Evolutionary conservation across 352 stramenopile genomes (phyloP).

Genomic region (Saprolegnia diclina): DNA sequence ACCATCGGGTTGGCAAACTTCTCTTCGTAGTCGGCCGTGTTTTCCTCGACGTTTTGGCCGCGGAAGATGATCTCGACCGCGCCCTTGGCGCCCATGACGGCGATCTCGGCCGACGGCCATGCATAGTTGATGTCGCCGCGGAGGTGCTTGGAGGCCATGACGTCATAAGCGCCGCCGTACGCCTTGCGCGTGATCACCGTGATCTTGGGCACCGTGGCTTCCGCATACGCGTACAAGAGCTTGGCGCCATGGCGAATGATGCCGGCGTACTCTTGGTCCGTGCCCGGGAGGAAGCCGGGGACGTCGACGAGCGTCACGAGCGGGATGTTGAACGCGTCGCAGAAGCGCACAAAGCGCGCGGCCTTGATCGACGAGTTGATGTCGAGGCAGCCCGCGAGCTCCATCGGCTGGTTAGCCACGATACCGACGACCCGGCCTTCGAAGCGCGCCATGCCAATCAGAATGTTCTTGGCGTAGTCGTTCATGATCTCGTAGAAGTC

Average conservation of each 20-base stretch:
- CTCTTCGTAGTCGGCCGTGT: slow-evolving; percentile 93
- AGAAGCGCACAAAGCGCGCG: slow-evolving; percentile 97
- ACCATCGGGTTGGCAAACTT: slow-evolving; percentile 96
- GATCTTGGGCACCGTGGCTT: slow-evolving; percentile 97
- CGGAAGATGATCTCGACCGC: slow-evolving; percentile 98
- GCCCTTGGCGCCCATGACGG: slow-evolving; percentile 92
- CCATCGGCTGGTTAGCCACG: slow-evolving; percentile 97
- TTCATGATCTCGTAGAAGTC: slow-evolving; percentile 97
- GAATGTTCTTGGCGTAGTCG: slow-evolving; percentile 97
- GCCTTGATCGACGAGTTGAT: slow-evolving; percentile 97
- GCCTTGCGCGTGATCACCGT: slow-evolving; percentile 98
- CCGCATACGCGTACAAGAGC: slow-evolving; percentile 97
- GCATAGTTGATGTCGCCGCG: slow-evolving; percentile 97
- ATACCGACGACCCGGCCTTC: slow-evolving; percentile 94
- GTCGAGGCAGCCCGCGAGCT: slow-evolving; percentile 95
- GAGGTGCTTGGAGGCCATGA: slow-evolving; percentile 98
- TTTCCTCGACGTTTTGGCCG: slow-evolving; percentile 92
- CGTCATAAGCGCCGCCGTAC: slow-evolving; percentile 98
- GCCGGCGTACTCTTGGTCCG: slow-evolving; percentile 82
- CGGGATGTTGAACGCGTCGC: slow-evolving; percentile 98
- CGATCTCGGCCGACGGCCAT: slow-evolving; percentile 74
- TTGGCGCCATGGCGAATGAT: slow-evolving; percentile 98
- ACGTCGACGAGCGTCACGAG: slow-evolving; percentile 98
- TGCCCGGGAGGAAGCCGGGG: slow-evolving; percentile 96
- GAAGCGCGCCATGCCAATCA: slow-evolving; percentile 95